Evolutionary conservation across 2,329 filamentous ascomycete genomes (phyloP).

Genomic region (Nemania serpens): DNA sequence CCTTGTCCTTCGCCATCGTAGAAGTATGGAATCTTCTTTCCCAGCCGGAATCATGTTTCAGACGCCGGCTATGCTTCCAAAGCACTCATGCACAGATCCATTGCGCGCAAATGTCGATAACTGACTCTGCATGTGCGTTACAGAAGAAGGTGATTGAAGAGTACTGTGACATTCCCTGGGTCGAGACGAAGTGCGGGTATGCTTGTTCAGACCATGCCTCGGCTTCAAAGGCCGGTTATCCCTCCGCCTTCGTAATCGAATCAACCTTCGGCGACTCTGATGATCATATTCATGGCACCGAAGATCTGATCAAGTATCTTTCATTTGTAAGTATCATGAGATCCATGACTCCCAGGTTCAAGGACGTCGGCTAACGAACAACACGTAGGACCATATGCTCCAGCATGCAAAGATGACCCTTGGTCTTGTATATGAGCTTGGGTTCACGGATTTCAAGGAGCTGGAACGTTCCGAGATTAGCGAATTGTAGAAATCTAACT

Average conservation of each 20-base stretch:
- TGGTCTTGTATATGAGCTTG: slow-evolving; percentile 82
- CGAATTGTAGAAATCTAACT: slow-evolving; percentile 43
- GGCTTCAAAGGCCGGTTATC: slow-evolving; percentile 74
- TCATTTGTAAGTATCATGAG: slow-evolving; percentile 58
- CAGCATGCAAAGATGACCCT: slow-evolving; percentile 87
- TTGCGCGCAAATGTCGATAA: background rate
- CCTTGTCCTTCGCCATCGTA: too few relatives aligned
- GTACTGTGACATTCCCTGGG: slow-evolving; percentile 88
- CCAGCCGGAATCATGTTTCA: background rate
- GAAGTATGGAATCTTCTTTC: background rate
- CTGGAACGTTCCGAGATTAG: slow-evolving; percentile 41
- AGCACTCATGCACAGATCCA: background rate
- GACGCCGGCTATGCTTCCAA: background rate
- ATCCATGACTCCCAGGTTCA: background rate
- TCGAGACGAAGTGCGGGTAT: slow-evolving; percentile 88
- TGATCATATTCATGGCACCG: slow-evolving; percentile 71
- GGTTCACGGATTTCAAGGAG: slow-evolving; percentile 70
- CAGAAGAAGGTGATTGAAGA: slow-evolving; percentile 77
- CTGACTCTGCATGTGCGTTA: slow-evolving; percentile 1
- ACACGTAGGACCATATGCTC: slow-evolving; percentile 73
- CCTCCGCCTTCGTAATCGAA: slow-evolving; percentile 77
- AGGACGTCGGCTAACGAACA: slow-evolving; percentile 2
- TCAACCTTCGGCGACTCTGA: slow-evolving; percentile 69
- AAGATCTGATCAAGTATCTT: slow-evolving; percentile 72
- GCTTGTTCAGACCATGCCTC: slow-evolving; percentile 79